Conservation (phyloP, 352 stramenopile genomes). For the Pelagophyceae sp. region DNA sequence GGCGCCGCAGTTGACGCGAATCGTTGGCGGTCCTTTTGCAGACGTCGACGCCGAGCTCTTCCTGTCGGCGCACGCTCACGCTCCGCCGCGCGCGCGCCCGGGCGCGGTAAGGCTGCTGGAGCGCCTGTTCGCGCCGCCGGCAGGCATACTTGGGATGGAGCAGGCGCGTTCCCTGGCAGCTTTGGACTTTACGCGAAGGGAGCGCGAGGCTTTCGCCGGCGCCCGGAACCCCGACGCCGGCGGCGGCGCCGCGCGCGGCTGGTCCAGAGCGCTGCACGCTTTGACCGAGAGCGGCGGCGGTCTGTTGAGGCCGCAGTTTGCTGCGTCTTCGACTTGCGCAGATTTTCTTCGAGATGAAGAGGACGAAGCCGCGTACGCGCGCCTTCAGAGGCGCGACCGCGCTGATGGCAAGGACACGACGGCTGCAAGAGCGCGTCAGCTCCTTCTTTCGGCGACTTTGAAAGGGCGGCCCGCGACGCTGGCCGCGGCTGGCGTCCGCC, state of each 20-base stretch:
- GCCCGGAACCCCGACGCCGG: not conserved
- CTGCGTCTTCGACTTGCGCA: too few relatives aligned
- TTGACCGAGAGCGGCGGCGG: too few relatives aligned
- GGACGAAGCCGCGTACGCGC: not conserved
- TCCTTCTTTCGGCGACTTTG: not conserved
- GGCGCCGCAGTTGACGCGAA: too few relatives aligned
- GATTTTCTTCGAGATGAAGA: not conserved
- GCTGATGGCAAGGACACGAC: not conserved
- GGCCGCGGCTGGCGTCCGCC: not conserved
- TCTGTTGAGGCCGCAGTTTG: too few relatives aligned
- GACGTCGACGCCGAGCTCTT: conserved; percentile 10
- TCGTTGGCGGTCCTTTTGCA: not conserved
- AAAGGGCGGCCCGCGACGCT: not conserved
- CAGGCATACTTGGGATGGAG: not conserved
- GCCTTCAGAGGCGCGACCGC: not conserved
- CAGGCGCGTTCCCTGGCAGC: not conserved
- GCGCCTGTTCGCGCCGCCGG: conserved; percentile 11
- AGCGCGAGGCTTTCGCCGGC: not conserved
- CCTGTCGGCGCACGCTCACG: not conserved
- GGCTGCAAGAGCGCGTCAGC: not conserved
- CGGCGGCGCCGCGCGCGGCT: not conserved
- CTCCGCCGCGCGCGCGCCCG: not conserved
- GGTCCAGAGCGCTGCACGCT: not conserved
- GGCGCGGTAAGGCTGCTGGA: not conserved
- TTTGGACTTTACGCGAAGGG: not conserved